Evolutionary conservation across 495 filamentous ascomycete genomes (phyloP), one percentile per base, ranked within the genome.

Genomic region (Tuber borchii): DNA sequence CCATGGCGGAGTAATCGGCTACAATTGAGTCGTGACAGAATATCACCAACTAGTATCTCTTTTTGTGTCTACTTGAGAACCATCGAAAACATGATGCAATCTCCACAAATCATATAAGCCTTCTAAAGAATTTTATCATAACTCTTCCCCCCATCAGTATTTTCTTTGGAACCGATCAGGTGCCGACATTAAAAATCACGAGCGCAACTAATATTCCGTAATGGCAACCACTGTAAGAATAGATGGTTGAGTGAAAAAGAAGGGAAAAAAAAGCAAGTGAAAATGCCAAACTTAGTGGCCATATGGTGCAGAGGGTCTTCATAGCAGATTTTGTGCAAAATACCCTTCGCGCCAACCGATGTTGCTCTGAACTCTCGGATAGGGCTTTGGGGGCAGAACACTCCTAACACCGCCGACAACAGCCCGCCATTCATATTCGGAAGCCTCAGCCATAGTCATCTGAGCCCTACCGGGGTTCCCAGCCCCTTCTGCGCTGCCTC

Each of bases 371-470:
- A 65, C 56, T 65, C 56, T 65, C 56, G 56, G 26, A 65, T 65
- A 65, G 26, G 34, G 26, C 26, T 65, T 65, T 65, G 56, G 56
- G 34, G 56, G 56, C 56, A 65, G 34, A 9, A 65, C 56, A 3
- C 56, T 65, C 31, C 56, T 65, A 19, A 65, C 56, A 65, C 56
- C 56, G 4, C 56, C 56, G 31, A 65, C 31, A 34, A 65, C 26
- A 65, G 56, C 56, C 26, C 31, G 56, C 81, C 81, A 83, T 76
- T 83, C 81, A 17, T 77, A 44, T 10, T 40, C 71, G 7, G 81
- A 77, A 20, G 78, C 78, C 69, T 83, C 76, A 43, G 82, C 72
- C 81, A 83, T 83, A 45, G 81, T 83, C 44, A 83, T 71, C 19
- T 83, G 75, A 26, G 76, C 73, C 72, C 79, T 83, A n/a, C 74